Evolutionary conservation across 1,139 yeast species (phyloP), one percentile per base, ranked within the genome.

Genomic region (Suhomyces taliae): DNA sequence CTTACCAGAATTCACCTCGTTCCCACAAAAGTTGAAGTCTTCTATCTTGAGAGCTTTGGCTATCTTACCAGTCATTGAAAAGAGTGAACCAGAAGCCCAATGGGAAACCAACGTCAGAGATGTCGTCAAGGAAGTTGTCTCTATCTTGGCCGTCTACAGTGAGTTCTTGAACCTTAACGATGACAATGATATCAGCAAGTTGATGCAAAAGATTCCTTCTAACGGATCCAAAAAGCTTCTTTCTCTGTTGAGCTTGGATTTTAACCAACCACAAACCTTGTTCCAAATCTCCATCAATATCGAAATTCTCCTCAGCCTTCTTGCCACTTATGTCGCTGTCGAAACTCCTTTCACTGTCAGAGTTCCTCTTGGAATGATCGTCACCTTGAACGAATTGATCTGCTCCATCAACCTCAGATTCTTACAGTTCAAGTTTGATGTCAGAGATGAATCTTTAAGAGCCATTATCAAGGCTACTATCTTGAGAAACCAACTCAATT

Each of bases 281-380:
- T 68, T 78, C 48, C 67, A 72, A 46, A 72, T 86, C 35, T 75
- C 83, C 5, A 64, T 70, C 39, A 70, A 90, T 57, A 53, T 85
- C 7, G 65, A 70, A 10, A 58, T 77, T 7, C 65, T 87, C 37
- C 60, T 74, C 33, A 68, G 70, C 14, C 59, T 85, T 32, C 58
- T 85, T 36, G 53, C 63, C 8, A 72, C 77, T 0, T 79, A 78
- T 57, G 62, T 76, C 43, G 67, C 70, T 12, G 69, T 70, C 34
- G 77, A 74, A 49, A 81, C 80, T 8, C 76, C 73, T 33, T 77
- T 65, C 58, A 75, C 76, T 46, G 75, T 76, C 14, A 66, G 62
- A 39, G 67, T 79, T n/a, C 90, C 93, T 3, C 53, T 86, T 31
- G 90, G 90, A 1, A 60, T 69, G 42, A 58, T 83, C 2, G 59